Conservation (phyloP, 805 yeast species). For the Metschnikowia picachoensis region DNA sequence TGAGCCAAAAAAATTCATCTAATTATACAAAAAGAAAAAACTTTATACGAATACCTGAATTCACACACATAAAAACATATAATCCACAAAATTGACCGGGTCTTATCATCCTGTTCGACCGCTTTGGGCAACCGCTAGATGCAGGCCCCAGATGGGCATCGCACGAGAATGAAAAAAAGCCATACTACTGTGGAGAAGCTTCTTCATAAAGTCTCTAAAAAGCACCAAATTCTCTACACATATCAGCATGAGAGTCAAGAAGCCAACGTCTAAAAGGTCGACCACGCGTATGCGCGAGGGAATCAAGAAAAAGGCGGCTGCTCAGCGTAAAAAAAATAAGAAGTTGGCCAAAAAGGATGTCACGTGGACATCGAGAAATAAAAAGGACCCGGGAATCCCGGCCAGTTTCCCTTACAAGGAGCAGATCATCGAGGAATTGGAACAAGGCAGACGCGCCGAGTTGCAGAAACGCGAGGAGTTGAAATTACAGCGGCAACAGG, state of each 20-base stretch:
- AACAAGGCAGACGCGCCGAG: slow-evolving; percentile 53
- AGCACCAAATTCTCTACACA: background rate
- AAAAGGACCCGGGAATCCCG: slow-evolving; percentile 94
- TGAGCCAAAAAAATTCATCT: too few species aligned
- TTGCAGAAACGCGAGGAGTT: slow-evolving; percentile 50
- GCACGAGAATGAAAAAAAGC: too few species aligned
- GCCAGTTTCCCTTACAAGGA: slow-evolving; percentile 93
- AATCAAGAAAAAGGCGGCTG: slow-evolving; percentile 91
- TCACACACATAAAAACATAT: too few species aligned
- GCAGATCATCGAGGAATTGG: slow-evolving; percentile 68
- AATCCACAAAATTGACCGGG: too few species aligned
- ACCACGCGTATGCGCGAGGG: slow-evolving; percentile 96
- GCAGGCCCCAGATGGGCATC: too few species aligned
- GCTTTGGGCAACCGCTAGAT: too few species aligned
- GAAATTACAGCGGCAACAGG: slow-evolving; percentile 49
- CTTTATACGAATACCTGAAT: too few species aligned
- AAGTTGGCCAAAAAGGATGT: slow-evolving; percentile 83
- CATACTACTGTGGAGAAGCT: background rate
- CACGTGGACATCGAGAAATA: slow-evolving; percentile 84
- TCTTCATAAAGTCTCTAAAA: background rate
- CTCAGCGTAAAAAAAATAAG: slow-evolving; percentile 80
- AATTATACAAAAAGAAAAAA: too few species aligned
- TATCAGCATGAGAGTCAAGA: slow-evolving; percentile 43
- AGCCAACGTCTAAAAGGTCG: slow-evolving; percentile 80
- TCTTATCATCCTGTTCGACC: too few species aligned